phyloP scores from a whole-genome alignment of 345 rosid genomes.

The Arabidopsis arenosa region DNA sequence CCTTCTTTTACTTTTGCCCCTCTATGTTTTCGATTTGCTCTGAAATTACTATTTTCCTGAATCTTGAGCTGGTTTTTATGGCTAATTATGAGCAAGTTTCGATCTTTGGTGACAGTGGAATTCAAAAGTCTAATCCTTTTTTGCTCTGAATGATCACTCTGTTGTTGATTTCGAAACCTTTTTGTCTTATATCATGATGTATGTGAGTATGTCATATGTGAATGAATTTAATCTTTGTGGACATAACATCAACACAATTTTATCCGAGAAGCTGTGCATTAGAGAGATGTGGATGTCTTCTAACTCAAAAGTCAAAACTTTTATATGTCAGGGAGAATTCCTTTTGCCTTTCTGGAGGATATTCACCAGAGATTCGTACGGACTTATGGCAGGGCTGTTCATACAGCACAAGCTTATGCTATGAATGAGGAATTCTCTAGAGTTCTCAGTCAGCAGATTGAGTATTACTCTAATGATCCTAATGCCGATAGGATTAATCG shows the following conservation, averaged over 20 bases:
- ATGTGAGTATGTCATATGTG: not conserved
- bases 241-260: too few relatives aligned
- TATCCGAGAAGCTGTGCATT: too few relatives aligned
- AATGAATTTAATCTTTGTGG: not conserved
- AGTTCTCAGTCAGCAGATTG: slow-evolving; percentile 98
- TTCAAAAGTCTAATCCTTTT: slow-evolving; percentile 3
- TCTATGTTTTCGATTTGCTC: not conserved
- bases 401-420: slow-evolving; percentile 88
- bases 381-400: slow-evolving; percentile 83
- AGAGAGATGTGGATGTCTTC: too few relatives aligned
- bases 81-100: not conserved
- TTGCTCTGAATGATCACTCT: not conserved
- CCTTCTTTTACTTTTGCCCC: not conserved
- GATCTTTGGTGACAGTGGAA: slow-evolving; percentile 4
- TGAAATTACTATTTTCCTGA: not conserved
- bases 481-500: slow-evolving; percentile 85
- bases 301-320: too few relatives aligned
- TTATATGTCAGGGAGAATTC: slow-evolving; percentile 71
- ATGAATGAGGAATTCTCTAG: slow-evolving; percentile 98
- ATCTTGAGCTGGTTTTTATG: not conserved
- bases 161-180: not conserved
- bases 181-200: not conserved
- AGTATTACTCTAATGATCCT: slow-evolving; percentile 90
- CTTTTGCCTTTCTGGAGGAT: slow-evolving; percentile 96
- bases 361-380: slow-evolving; percentile 93